Percentiles rank a stretch among this genome's conserved stretches.
Conservation (phyloP, 176 grass and related monocot genomes). For the Carex cristatella region DNA sequence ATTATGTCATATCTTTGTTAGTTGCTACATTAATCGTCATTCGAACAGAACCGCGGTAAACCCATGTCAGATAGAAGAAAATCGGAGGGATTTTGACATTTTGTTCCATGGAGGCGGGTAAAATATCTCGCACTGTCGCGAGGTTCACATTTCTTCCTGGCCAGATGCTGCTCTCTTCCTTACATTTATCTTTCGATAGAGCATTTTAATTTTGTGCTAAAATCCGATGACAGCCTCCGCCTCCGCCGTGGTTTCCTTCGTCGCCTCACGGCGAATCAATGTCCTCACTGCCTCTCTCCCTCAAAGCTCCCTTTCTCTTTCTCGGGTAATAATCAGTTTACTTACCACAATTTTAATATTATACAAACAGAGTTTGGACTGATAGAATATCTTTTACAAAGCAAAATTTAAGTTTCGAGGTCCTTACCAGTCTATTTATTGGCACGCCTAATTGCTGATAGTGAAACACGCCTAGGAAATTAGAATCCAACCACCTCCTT, state of each 20-base stretch:
- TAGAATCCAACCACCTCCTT: background rate
- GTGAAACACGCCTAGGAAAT: background rate
- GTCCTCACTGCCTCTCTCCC: background rate
- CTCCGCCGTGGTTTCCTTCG: background rate
- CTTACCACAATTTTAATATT: background rate
- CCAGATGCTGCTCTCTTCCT: slow-evolving; percentile 8
- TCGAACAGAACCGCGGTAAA: background rate
- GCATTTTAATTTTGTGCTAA: background rate
- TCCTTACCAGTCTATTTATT: background rate
- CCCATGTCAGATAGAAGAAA: background rate
- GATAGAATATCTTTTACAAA: background rate
- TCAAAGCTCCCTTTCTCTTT: background rate
- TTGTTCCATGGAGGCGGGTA: slow-evolving; percentile 6
- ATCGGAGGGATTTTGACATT: background rate
- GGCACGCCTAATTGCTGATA: background rate
- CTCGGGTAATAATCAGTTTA: slow-evolving; percentile 18
- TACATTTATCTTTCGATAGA: background rate
- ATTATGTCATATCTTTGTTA: background rate
- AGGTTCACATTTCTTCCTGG: slow-evolving; percentile 15
- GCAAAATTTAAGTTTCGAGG: background rate
- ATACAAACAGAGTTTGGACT: background rate
- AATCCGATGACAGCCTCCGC: slow-evolving; percentile 31
- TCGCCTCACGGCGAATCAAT: background rate
- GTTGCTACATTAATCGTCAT: background rate
- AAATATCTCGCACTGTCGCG: background rate